phyloP scores from a whole-genome alignment of 495 filamentous ascomycete genomes.

The Chaetomidium leptoderma region DNA sequence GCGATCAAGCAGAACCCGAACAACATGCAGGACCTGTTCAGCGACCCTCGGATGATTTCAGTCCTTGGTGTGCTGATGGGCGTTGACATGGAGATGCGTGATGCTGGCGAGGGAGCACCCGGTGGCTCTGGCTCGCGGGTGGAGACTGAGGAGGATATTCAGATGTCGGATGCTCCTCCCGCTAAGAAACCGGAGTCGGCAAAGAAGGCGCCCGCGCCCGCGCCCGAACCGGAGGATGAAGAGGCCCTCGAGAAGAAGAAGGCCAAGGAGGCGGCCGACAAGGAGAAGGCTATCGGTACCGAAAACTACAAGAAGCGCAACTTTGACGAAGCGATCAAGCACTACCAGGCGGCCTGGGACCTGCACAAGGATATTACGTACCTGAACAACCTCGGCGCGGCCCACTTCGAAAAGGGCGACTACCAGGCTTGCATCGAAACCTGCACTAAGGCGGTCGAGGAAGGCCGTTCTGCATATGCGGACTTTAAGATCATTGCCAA shows the following conservation, averaged over 20 bases:
- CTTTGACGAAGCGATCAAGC: slow-evolving; percentile 88
- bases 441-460: slow-evolving; percentile 83
- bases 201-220: slow-evolving; percentile 50
- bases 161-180: slow-evolving; percentile 70
- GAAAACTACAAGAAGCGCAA: slow-evolving; percentile 97
- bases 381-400: slow-evolving; percentile 91
- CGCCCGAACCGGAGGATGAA: slow-evolving; percentile 65
- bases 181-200: slow-evolving; percentile 35
- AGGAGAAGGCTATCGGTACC: slow-evolving; percentile 90
- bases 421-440: slow-evolving; percentile 78
- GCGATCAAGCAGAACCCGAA: slow-evolving; percentile 74
- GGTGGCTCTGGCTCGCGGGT: slow-evolving; percentile 43
- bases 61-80: slow-evolving; percentile 92
- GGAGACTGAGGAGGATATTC: slow-evolving; percentile 67
- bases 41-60: slow-evolving; percentile 87
- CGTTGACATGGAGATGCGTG: slow-evolving; percentile 85
- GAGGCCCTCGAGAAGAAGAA: slow-evolving; percentile 77
- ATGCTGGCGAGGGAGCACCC: slow-evolving; percentile 43
- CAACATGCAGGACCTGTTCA: slow-evolving; percentile 70
- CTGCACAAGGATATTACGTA: slow-evolving; percentile 94
- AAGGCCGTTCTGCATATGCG: slow-evolving; percentile 78
- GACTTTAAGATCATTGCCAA: slow-evolving; percentile 98
- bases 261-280: slow-evolving; percentile 88
- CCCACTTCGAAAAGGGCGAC: slow-evolving; percentile 93
- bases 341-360: slow-evolving; percentile 95